Base-by-base conservation (phyloP, 768 basidiomycete species). In the Sporobolomyces phaffii region DNA sequence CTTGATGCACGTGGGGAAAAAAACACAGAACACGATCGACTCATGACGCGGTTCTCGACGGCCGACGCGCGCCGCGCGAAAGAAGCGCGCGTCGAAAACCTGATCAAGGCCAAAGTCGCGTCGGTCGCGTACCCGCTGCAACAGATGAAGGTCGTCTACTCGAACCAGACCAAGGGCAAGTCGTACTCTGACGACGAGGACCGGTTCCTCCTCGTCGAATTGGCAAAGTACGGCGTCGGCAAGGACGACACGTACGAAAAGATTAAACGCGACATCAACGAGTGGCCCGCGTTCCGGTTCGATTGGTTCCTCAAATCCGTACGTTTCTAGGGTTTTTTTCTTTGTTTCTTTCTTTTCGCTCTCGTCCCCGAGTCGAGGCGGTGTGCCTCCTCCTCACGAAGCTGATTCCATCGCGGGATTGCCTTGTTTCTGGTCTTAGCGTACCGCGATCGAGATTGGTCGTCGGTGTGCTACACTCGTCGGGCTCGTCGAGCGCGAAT, bases 101-200 rank as follows among this genome's bases (percentile, higher is more conserved):
- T 93, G 11, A 84, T 98, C 34, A 80, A 85, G 57, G 83, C 85
- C 75, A 97, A 97, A 77, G 89, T 98, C 73, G 80, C 80, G 26
- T 87, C 87, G 2, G 87, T 90, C 64, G 82, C 84, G 43, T 91
- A 87, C 77, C 96, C 96, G 1, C 91, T 98, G 87, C 94, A 98
- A 77, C 93, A 96, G 77, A 85, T 99, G 52, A 89, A 94, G 78
- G 85, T 98, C 58, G 88, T 89, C 77, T 97, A 98, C 73, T 91
- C 72, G n/a, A 73, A 72, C 58, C 79, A 80, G 34, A 94, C 92
- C 40, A 97, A 97, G 78, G 94, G 92, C 65, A 97, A 97, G 75
- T 88, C 91, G 8, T 99, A 94, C 78, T 88, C 84, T 29, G 96
- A 99, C 70, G 96, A 98, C 75, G 96, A 98, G 76, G 96, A 98